Evolutionary conservation across 768 basidiomycete species (phyloP), one percentile per base, ranked within the genome.

Genomic region (Xerocomellus chrysenteron): DNA sequence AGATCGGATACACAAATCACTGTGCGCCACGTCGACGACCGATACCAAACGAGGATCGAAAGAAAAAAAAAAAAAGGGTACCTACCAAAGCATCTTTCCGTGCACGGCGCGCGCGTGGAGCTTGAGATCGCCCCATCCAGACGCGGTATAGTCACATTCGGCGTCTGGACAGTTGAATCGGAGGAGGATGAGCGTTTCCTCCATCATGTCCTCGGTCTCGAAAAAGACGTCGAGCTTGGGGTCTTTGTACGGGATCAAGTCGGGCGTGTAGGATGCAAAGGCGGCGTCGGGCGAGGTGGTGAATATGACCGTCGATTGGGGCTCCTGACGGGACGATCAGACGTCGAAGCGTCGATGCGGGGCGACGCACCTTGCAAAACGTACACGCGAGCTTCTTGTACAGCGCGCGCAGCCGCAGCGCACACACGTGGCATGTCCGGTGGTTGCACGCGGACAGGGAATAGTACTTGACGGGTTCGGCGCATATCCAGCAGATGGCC

Each of bases 311-410:
- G 80, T 78, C 2, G 77, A 74, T 76, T 92, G 90, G 4, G 86
- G 82, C 65, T 87, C 86, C 91, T 92, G 36, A 49, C 10, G 17
- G 3, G 9, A 6, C 7, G 14, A 19, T 32, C 16, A 2, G n/a
- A 37, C n/a, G 9, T 30, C 26, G 14, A 24, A 30, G 5, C 41
- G 32, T 48, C 28, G 40, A 26, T 5, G 14, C 12, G 14, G 8
- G 21, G 6, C 21, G 47, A 14, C 26, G 26, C 40, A 88, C 93
- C 83, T 98, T 98, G 81, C 96, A 99, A 71, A 97, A 97, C 1
- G 96, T 92, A 68, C 96, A 98, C 14, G 94, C 91, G 41, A 74
- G 77, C 71, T 91, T 95, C 78, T 98, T 98, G 79, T 97, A 99
- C 46, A 98, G 75, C 4, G 93, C 93, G 39, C 96, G 76, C 30